Conservation (phyloP, 2,329 filamentous ascomycete species). For the Epichloe scottii region DNA sequence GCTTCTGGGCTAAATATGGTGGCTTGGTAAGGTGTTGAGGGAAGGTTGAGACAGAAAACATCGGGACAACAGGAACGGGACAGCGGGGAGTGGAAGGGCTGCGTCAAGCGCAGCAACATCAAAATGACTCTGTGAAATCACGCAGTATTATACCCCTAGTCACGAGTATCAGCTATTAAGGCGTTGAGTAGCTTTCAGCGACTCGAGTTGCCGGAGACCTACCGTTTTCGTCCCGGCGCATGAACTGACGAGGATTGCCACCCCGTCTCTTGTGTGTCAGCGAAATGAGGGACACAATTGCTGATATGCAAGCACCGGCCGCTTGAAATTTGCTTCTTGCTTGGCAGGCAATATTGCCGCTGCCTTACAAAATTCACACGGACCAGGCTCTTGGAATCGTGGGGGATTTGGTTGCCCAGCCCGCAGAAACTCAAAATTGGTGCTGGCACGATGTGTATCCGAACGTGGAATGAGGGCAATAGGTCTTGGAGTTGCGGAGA, state of each 20-base stretch:
- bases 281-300: background rate
- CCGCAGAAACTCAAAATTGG: background rate
- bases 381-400: background rate
- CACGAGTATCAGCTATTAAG: background rate
- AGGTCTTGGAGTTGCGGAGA: background rate
- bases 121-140: background rate
- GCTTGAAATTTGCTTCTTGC: background rate
- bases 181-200: background rate
- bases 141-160: background rate
- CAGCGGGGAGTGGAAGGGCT: background rate
- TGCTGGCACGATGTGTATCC: background rate
- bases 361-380: background rate
- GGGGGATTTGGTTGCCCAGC: background rate
- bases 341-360: background rate
- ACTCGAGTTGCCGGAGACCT: background rate
- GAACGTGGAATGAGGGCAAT: background rate
- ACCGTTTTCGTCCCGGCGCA: background rate
- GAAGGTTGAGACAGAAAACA: background rate
- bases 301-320: background rate
- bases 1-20: constrained; percentile 29
- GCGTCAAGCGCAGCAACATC: background rate
- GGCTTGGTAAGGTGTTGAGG: background rate
- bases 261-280: background rate
- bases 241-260: background rate
- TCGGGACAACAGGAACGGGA: background rate